A percentile compares a stretch with the other conserved stretches of the same genome.
These are phyloP conservation scores for Penicillium samsonianum DNA, from an alignment of 495 filamentous ascomycete genomes.

Conservation along the genomic window DNA sequence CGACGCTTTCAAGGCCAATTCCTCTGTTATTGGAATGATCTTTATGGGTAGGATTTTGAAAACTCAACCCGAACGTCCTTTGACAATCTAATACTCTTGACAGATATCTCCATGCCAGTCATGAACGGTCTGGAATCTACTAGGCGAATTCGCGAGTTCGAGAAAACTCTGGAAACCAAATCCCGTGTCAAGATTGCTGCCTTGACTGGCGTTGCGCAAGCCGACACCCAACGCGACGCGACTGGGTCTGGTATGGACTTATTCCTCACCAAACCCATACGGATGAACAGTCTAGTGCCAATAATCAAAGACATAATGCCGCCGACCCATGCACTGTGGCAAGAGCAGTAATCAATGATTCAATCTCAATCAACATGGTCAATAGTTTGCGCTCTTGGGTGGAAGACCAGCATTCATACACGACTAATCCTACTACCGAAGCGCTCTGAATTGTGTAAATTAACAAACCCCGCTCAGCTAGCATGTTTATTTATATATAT, in stretches of 20 bases:
- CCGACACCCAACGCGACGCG: constrained; percentile 30
- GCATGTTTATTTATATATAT: background rate
- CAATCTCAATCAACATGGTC: no score
- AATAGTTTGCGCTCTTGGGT: background rate
- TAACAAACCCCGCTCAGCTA: background rate
- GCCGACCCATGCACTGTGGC: constrained; percentile 2
- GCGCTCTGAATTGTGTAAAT: background rate
- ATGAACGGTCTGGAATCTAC: constrained; percentile 58
- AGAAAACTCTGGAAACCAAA: constrained; percentile 22
- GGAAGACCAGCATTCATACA: background rate
- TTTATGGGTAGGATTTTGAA: constrained; percentile 46
- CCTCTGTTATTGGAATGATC: constrained; percentile 41
- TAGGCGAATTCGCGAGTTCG: constrained; percentile 48
- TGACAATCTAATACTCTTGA: background rate
- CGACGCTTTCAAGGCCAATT: constrained; percentile 38
- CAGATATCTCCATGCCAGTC: constrained; percentile 59
- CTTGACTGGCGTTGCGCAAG: constrained; percentile 37
- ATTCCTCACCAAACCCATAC: constrained; percentile 41
- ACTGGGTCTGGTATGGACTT: constrained; percentile 38
- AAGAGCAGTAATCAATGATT: background rate
- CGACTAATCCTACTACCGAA: background rate
- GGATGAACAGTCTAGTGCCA: constrained; percentile 15
- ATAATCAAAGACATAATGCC: constrained; percentile 19
- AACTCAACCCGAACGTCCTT: background rate
- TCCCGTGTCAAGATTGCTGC: constrained; percentile 28